Base-by-base conservation (phyloP, 768 basidiomycete genomes). In the Mycena leptocephala region DNA sequence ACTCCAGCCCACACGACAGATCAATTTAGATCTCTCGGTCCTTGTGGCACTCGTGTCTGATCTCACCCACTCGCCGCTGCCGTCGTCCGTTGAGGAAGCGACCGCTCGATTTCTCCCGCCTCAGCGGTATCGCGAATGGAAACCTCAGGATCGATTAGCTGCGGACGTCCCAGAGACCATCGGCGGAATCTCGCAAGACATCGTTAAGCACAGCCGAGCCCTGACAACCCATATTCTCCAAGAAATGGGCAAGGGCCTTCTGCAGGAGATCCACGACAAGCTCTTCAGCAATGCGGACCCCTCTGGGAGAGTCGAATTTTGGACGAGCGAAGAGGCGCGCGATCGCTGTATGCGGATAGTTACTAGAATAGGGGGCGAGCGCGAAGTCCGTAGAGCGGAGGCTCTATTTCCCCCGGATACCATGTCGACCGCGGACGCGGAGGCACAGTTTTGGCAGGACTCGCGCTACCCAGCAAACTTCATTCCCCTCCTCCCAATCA, bases 11-110 rank as follows among this genome's bases (percentile, higher is more conserved):
- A 95, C 94, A 0, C 79, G 80, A 11, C 86, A 89, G 64, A 88
- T 98, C 83, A 95, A 96, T 77, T 89, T 97, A 37, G 97, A 98
- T 81, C 88, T 98, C 20, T 97, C 95, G 0, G 89, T 95, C 1
- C 90, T 98, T 48, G 94, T 98, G 63, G 96, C 97, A 0, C 89
- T 97, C 35, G 89, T 95, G 35, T 96, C 95, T 10, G 95, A 96
- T 77, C 91, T 96, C 65, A 94, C 95, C 0, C 96, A 97, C 82
- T 87, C 93, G 0, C 87, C 89, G 0, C 85, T 96, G 0, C 96
- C 96, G 0, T 55, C 76, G 0, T 87, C 88, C 0, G 79, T 88
- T 1, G 89, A 90, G 26, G 93, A 93, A 58, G 92, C 95, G 0
- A 87, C 91, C 26, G 82, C 83, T 18, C 90, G 94, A 3, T 97